Conservation (phyloP, 2,329 filamentous ascomycete species). For the Zymoseptoria passerinii region DNA sequence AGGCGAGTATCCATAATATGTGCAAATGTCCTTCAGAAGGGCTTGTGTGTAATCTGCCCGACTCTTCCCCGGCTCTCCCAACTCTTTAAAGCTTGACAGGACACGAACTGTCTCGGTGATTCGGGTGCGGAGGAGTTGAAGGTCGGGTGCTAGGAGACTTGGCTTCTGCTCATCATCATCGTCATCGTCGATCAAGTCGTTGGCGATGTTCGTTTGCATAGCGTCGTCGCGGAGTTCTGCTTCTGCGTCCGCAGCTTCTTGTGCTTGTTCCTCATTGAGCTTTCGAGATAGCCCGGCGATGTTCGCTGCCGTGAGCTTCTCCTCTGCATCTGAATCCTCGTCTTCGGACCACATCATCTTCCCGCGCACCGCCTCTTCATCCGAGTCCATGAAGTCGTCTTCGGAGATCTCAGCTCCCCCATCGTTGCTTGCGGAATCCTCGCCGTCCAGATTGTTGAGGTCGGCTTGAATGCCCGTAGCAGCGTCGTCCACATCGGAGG, state of each 20-base stretch:
- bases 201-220: slow-evolving; percentile 86
- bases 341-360: slow-evolving; percentile 94
- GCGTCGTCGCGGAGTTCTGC: slow-evolving; percentile 78
- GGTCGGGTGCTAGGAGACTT: slow-evolving; percentile 68
- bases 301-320: slow-evolving; percentile 88
- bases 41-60: slow-evolving; percentile 81
- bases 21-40: slow-evolving; percentile 83
- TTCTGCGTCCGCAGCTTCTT: slow-evolving; percentile 74
- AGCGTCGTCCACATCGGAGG: slow-evolving; percentile 38
- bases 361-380: slow-evolving; percentile 44
- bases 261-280: slow-evolving; percentile 66
- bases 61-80: slow-evolving; percentile 71
- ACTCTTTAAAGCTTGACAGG: slow-evolving; percentile 75
- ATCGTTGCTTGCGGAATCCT: slow-evolving; percentile 24
- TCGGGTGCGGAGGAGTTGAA: slow-evolving; percentile 77
- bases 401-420: slow-evolving; percentile 28
- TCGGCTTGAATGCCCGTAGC: slow-evolving; percentile 34
- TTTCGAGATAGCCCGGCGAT: slow-evolving; percentile 85
- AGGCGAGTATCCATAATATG: slow-evolving; percentile 92
- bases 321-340: slow-evolving; percentile 78
- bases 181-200: slow-evolving; percentile 55
- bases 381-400: slow-evolving; percentile 54
- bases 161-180: slow-evolving; percentile 52
- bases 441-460: slow-evolving; percentile 25
- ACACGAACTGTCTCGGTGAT: slow-evolving; percentile 92